These are phyloP conservation scores for Megacollybia marginata DNA, from an alignment of 768 basidiomycete species.

Conservation along the genomic window DNA sequence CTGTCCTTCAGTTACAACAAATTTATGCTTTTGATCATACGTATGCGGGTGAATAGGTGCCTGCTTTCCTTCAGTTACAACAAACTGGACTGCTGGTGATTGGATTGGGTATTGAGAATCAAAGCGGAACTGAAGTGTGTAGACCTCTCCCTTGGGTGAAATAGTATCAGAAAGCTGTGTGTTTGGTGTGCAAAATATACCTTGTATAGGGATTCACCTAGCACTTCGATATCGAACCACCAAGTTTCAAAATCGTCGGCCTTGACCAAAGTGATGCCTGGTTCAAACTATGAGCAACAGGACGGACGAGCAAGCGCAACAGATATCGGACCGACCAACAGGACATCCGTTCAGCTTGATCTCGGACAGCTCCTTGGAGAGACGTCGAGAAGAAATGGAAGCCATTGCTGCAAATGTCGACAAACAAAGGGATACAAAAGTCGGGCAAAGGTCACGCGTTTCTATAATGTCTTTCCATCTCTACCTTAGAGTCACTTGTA, in stretches of 20 bases:
- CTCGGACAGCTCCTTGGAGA: slow-evolving; percentile 67
- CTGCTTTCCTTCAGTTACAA: slow-evolving; percentile 33
- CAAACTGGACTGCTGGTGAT: slow-evolving; percentile 82
- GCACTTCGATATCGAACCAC: slow-evolving; percentile 73
- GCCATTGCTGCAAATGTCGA: slow-evolving; percentile 40
- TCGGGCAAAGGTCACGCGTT: not conserved
- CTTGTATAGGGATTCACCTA: slow-evolving; percentile 77
- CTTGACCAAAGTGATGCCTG: slow-evolving; percentile 66
- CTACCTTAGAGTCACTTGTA: slow-evolving; percentile 70
- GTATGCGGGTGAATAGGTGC: slow-evolving; percentile 64
- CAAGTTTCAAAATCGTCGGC: slow-evolving; percentile 77
- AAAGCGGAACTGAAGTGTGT: slow-evolving; percentile 78
- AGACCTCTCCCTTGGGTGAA: slow-evolving; percentile 54
- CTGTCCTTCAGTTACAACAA: no score
- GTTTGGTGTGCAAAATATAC: slow-evolving; percentile 26
- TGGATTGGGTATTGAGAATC: slow-evolving; percentile 80
- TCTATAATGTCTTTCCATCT: slow-evolving; percentile 37
- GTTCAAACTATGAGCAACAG: not conserved
- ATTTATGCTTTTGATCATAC: no score
- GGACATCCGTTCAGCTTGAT: slow-evolving; percentile 62
- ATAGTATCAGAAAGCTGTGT: not conserved
- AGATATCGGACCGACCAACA: slow-evolving; percentile 35
- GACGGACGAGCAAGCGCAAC: not conserved
- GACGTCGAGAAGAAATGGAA: slow-evolving; percentile 54
- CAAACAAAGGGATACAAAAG: slow-evolving; percentile 30